These are phyloP conservation scores for carrot (Daucus carota) DNA, from an alignment of 129 eudicot species.

Conservation along the genomic window DH1_v3.0 NC_030389.2:3129501-3130000, in stretches of 20 bases:
- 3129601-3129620: constrained; percentile 11
- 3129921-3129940: not conserved
- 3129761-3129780: not conserved
- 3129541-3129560: not conserved
- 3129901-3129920: not conserved
- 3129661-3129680: constrained; percentile 6
- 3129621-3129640: constrained; percentile 16
- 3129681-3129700: constrained; percentile 5
- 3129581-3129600: constrained; percentile 3
- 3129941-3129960: not conserved
- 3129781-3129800: not conserved
- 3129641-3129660: constrained; percentile 29
- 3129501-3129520: too few relatives aligned
- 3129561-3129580: constrained; percentile 13
- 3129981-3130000: not conserved
- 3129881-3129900: constrained; percentile 12
- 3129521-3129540: not conserved
- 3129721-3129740: not conserved
- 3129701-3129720: not conserved
- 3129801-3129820: constrained; percentile 3
- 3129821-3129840: constrained; percentile 18
- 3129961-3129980: not conserved
- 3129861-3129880: not conserved
- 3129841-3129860: constrained; percentile 16
- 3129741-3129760: too few relatives aligned